Base-by-base conservation (phyloP, 1,139 yeast species). In the Debaryomyces psychrophilus region DNA sequence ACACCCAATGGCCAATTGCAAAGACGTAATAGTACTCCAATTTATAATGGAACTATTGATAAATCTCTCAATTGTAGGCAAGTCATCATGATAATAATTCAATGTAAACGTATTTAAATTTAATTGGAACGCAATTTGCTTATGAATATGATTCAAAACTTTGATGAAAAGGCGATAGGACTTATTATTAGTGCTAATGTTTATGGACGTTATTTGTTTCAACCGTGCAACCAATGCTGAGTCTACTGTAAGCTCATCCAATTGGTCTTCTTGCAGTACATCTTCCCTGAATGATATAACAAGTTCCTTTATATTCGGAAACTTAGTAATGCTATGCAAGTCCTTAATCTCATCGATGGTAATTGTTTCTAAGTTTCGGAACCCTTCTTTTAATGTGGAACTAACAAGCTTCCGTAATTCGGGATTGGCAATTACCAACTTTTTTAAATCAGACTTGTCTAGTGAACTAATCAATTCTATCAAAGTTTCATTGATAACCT, bases 1-100 rank as follows among this genome's bases (percentile, higher is more conserved):
- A 37, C 64, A 60, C 6, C 68, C 67, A 28, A 65, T 47, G 6
- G 57, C 47, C 7, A 69, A 38, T 50, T 68, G 70, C 44, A 69
- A 53, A 50, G 62, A 50, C 26, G 49, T 46, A 18, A 64, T 43
- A 4, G 37, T 38, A 4, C 36, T 26, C 66, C 68, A 64, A 35
- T 54, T 45, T 12, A 64, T 49, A 26, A 44, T 39, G 9, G 31
- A 11, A 22, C 37, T 41, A 9, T 37, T 17, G 4, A 46, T 22
- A 9, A 53, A 44, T 28, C 6, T 29, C 27, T 15, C 23, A 12
- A 28, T 29, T 9, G 22, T 11, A 2, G 29, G 14, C 15, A 29
- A 6, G 11, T 38, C 18, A 5, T 31, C 41, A 27, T 48, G 50
- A n/a, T 37, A 27, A 22, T 48, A 45, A 9, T 36, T 37, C 17